These are phyloP conservation scores for Oryza brachyantha DNA, from an alignment of 176 grass and related monocot species.

Conservation along the genomic window DNA sequence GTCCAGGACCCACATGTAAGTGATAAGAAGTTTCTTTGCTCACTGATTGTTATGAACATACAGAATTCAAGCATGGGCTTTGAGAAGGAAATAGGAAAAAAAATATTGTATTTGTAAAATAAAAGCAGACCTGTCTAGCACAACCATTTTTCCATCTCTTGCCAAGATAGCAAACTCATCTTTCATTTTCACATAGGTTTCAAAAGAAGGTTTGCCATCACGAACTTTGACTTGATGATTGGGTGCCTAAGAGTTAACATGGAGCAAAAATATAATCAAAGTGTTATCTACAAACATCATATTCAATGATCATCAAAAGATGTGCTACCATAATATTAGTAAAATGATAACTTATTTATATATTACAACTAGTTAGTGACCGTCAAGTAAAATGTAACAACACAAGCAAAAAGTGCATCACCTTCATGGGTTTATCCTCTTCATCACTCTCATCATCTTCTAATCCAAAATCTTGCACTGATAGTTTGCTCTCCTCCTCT, in stretches of 20 bases:
- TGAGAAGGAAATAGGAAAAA: conserved; percentile 23
- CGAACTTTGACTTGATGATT: conserved; percentile 34
- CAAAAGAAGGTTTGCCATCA: conserved; percentile 24
- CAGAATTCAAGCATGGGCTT: not conserved
- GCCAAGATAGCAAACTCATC: conserved; percentile 52
- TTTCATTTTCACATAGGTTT: conserved; percentile 48
- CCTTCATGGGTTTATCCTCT: conserved; percentile 45
- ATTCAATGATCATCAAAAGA: not conserved
- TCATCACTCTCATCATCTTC: conserved; percentile 57
- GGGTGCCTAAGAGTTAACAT: conserved; percentile 17
- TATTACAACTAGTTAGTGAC: not conserved
- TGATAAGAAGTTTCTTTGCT: not conserved
- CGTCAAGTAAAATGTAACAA: not conserved
- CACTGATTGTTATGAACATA: not conserved
- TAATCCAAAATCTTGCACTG: conserved; percentile 81
- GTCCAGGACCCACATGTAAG: not conserved
- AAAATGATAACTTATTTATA: not conserved
- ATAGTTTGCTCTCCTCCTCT: conserved; percentile 50
- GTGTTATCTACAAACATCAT: not conserved
- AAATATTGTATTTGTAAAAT: not conserved
- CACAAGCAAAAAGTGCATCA: not conserved
- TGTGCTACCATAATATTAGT: not conserved
- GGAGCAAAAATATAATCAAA: conserved; percentile 14
- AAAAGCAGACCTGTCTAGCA: conserved; percentile 63
- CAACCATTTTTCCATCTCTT: conserved; percentile 69